Evolutionary conservation across 2,329 filamentous ascomycete genomes (phyloP), one percentile per base, ranked within the genome.

Genomic region (Lachnellula cervina): DNA sequence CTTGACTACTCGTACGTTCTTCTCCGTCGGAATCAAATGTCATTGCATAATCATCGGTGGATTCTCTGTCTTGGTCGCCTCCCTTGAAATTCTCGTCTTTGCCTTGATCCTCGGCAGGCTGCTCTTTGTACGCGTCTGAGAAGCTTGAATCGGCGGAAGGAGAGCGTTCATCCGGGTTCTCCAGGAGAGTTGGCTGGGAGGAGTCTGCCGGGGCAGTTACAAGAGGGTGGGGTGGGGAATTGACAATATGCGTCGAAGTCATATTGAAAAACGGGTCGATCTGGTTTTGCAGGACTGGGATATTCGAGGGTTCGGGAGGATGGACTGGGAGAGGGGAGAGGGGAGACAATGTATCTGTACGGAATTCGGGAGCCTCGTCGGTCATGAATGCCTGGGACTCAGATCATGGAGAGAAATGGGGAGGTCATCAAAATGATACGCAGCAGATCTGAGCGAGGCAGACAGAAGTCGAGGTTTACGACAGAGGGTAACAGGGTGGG

Each of bases 241-340:
- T 57, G 68, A 70, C 66, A 76, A 80, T 75, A 69, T 82, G 81
- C 59, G 78, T 79, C 52, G 83, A 77, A 54, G 83, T 83, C 70
- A 87, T 83, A 73, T 86, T 85, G 76, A 88, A 87, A 64, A 80
- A 74, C 53, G 84, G 83, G 72, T 89, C 85, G 80, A 83, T 89
- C 73, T 88, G 84, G 69, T 86, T 84, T 68, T 84, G 80, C 67
- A 89, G 76, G 53, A 89, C 80, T 56, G 86, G 84, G 57, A 89
- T 87, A 63, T 83, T 86, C 64, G 83, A 79, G 52, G 85, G 84
- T 71, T 86, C 81, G 62, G 85, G 80, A 62, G 85, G 76, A 71
- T 88, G 83, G 65, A 88, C 72, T 63, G 86, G 86, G 65, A 85
- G 83, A 67, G 87, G 87, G 69, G 84, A 88, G 68, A 87, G 82